These are phyloP conservation scores for Monosporascus sp. DNA, from an alignment of 2,329 filamentous ascomycete species.

Conservation along the genomic window DNA sequence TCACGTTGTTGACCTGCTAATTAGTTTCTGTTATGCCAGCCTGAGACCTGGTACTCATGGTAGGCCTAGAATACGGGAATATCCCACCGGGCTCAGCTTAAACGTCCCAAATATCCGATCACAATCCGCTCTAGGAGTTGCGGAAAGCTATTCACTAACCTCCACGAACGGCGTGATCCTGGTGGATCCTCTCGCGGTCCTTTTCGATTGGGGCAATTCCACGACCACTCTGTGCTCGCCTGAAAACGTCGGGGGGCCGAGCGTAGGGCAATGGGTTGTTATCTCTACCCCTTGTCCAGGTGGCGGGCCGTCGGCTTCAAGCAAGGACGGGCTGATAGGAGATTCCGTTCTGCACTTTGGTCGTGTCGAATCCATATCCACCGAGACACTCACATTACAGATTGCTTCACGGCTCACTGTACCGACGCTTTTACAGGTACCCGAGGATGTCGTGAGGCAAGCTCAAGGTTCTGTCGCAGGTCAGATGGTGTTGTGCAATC, in stretches of 20 bases:
- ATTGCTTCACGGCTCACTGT: slow-evolving; percentile 15
- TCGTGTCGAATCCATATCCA: slow-evolving; percentile 7
- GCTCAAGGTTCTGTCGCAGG: neutral
- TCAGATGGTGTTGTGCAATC: slow-evolving; percentile 38
- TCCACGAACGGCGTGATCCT: slow-evolving; percentile 5
- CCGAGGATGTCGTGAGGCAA: slow-evolving; percentile 1
- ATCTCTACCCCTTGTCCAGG: slow-evolving; percentile 7
- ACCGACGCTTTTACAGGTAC: neutral
- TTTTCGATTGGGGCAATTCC: slow-evolving; percentile 7
- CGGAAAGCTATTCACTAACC: neutral
- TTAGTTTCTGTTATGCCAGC: slow-evolving; percentile 73
- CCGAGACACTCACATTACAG: slow-evolving; percentile 6
- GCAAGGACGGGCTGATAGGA: neutral
- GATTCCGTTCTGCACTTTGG: slow-evolving; percentile 16
- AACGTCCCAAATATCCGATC: slow-evolving; percentile 20
- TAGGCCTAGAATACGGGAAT: slow-evolving; percentile 30
- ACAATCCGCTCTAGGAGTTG: neutral
- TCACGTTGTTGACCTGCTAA: slow-evolving; percentile 75
- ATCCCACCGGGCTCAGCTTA: slow-evolving; percentile 33
- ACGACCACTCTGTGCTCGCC: slow-evolving; percentile 3
- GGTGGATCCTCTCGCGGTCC: slow-evolving; percentile 13
- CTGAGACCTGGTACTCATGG: slow-evolving; percentile 25
- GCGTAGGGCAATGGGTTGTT: slow-evolving; percentile 20
- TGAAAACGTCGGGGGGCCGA: slow-evolving; percentile 1
- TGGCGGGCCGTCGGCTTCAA: neutral